Percentiles rank a stretch among this genome's conserved stretches.
Evolutionary conservation across 768 basidiomycete species (phyloP).

Genomic region (Suillus paluster): DNA sequence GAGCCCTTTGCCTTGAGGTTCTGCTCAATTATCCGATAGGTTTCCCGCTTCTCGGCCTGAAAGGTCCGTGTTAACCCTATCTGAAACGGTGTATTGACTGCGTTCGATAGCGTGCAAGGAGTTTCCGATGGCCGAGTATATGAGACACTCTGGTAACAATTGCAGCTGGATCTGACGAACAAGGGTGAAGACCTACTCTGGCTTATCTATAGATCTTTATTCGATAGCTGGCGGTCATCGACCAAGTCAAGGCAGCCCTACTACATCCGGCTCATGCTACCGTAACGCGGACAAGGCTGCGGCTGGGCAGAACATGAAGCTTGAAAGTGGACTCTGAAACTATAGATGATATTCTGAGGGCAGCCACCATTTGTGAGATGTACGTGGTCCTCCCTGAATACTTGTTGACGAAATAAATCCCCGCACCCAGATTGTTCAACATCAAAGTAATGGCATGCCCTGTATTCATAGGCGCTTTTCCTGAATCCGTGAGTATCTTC

Average conservation of each 20-base stretch:
- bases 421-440: background rate
- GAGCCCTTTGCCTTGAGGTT: slow-evolving; percentile 46
- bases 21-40: slow-evolving; percentile 67
- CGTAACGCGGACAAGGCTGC: slow-evolving; percentile 50
- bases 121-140: slow-evolving; percentile 67
- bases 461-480: no score
- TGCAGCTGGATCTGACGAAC: slow-evolving; percentile 64
- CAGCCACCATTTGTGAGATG: background rate
- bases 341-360: background rate
- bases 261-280: slow-evolving; percentile 56
- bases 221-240: background rate
- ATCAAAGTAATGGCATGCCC: no score
- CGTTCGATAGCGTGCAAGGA: slow-evolving; percentile 56
- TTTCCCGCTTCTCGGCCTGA: slow-evolving; percentile 78
- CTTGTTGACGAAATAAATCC: background rate
- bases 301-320: slow-evolving; percentile 18
- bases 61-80: slow-evolving; percentile 43
- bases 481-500: no score
- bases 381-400: background rate
- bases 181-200: slow-evolving; percentile 45
- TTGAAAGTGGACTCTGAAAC: background rate
- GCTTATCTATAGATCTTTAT: slow-evolving; percentile 52
- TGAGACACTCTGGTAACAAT: slow-evolving; percentile 62
- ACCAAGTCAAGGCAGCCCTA: slow-evolving; percentile 40
- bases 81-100: background rate